Percentiles rank a stretch among this genome's conserved stretches.
phyloP scores from a whole-genome alignment of 192 early-diverging fungal genomes.

The Phycomyces nitens region DNA sequence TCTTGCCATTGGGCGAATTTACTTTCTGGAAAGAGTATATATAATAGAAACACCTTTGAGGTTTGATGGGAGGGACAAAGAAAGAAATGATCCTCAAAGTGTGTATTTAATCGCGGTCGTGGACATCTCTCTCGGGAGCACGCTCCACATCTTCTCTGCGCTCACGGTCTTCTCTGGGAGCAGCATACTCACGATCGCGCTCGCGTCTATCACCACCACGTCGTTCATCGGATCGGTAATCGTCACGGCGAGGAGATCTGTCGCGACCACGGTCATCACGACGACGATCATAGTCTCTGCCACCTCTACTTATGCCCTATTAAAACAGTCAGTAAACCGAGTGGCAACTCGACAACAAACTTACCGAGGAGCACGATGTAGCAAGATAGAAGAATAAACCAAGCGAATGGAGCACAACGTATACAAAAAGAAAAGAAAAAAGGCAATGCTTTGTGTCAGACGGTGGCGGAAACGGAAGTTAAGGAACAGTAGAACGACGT shows the following conservation, averaged over 20 bases:
- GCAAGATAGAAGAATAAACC: neutral
- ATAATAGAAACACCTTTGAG: neutral
- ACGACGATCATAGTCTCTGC: constrained; percentile 14
- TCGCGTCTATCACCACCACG: constrained; percentile 1
- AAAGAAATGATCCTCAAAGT: no score
- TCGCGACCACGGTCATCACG: constrained; percentile 18
- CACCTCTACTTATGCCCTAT: neutral
- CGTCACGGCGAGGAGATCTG: constrained; percentile 12
- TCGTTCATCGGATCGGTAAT: constrained; percentile 5
- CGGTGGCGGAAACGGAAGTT: neutral
- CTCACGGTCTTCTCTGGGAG: constrained; percentile 3
- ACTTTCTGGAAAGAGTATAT: no score
- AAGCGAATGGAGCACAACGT: neutral
- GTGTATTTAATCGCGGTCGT: neutral
- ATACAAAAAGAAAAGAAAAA: constrained; percentile 9
- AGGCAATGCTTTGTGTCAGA: constrained; percentile 11
- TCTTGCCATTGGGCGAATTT: no score
- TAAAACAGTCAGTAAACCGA: no score
- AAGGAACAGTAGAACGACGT: neutral
- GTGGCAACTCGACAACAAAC: no score
- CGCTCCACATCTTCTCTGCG: constrained; percentile 2
- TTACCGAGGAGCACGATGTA: neutral
- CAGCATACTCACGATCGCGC: neutral
- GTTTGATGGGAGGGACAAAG: neutral
- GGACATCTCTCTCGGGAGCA: neutral